Conservation (phyloP, 768 basidiomycete genomes). For the Pleurotus djamor region DNA sequence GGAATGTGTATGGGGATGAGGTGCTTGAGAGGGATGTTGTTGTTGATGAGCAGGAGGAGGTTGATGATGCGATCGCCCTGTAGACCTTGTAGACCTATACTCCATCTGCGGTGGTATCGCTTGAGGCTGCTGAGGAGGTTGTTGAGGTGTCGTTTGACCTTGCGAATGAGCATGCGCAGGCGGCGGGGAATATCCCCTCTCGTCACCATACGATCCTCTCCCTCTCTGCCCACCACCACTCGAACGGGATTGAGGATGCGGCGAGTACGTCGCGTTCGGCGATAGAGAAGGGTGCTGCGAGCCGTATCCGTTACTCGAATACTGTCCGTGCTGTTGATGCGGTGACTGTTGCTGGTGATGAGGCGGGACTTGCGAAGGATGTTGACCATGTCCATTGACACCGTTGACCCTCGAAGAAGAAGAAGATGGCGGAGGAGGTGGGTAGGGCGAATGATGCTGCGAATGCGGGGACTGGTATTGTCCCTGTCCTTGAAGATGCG, state of each 20-base stretch:
- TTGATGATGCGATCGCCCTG: constrained; percentile 10
- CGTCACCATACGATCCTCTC: not conserved
- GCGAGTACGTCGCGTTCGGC: not conserved
- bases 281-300: not conserved
- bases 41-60: constrained; percentile 4
- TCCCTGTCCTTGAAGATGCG: no score
- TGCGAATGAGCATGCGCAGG: no score
- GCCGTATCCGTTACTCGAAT: not conserved
- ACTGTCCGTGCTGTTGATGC: not conserved
- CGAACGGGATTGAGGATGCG: not conserved
- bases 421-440: not conserved
- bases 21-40: no score
- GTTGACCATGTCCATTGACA: not conserved
- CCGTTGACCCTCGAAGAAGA: not conserved
- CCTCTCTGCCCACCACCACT: not conserved
- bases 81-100: not conserved
- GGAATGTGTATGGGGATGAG: constrained; percentile 11
- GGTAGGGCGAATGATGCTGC: not conserved
- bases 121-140: no score
- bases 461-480: not conserved
- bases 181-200: not conserved
- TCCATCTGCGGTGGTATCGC: not conserved
- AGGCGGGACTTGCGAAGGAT: no score
- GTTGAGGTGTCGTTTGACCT: no score
- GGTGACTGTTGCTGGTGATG: not conserved